phyloP scores from a whole-genome alignment of 768 basidiomycete species.

The Boletus coccyginus region DNA sequence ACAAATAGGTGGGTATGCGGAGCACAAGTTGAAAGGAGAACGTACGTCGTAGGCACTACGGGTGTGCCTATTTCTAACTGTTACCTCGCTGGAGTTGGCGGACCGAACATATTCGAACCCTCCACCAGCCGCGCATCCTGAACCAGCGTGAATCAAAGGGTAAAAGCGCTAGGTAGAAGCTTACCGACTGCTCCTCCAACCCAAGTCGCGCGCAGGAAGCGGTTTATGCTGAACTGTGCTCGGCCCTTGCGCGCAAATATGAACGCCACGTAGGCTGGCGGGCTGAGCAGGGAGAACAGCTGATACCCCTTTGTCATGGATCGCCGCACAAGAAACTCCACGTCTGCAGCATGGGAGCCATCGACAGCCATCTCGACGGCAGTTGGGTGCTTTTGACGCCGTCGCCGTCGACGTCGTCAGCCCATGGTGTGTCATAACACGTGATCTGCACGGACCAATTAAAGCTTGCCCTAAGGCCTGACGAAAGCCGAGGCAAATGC shows the following conservation, averaged over 20 bases:
- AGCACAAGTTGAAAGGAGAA: not conserved
- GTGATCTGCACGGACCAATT: conserved; percentile 31
- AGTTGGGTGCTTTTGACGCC: not conserved
- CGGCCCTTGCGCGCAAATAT: conserved; percentile 54
- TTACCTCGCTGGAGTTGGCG: conserved; percentile 48
- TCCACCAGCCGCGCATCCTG: conserved; percentile 46
- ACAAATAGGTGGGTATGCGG: conserved; percentile 1
- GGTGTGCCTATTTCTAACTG: conserved; percentile 48
- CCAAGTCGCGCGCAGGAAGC: conserved; percentile 71
- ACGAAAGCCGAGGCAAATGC: conserved; percentile 10
- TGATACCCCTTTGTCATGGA: conserved; percentile 70
- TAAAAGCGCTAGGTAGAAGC: not conserved
- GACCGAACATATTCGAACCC: conserved; percentile 61
- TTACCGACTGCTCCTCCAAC: conserved; percentile 57
- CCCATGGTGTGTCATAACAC: conserved; percentile 10
- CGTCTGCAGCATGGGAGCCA: conserved; percentile 46
- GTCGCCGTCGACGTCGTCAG: conserved; percentile 6
- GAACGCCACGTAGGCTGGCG: conserved; percentile 57
- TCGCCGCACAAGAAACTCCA: conserved; percentile 63
- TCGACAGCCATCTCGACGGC: conserved; percentile 16
- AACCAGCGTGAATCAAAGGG: not conserved
- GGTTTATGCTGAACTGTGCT: conserved; percentile 55
- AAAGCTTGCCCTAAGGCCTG: conserved; percentile 26
- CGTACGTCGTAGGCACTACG: conserved; percentile 58
- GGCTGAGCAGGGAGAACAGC: conserved; percentile 57